phyloP scores from a whole-genome alignment of 2,329 filamentous ascomycete genomes.

The Pseudopithomyces maydicus region DNA sequence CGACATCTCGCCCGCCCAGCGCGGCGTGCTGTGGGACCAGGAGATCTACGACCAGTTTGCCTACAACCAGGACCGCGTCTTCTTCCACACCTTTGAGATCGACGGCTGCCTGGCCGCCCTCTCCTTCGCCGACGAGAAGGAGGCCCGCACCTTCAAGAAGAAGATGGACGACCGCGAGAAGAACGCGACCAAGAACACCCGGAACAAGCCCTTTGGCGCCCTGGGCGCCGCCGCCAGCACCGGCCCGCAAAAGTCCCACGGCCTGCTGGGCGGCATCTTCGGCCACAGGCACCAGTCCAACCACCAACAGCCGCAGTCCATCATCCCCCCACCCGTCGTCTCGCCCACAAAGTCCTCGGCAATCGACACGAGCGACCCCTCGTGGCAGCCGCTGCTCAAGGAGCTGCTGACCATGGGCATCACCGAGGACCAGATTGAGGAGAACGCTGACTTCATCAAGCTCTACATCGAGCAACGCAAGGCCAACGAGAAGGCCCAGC shows the following conservation, averaged over 20 bases:
- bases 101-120: slow-evolving; percentile 89
- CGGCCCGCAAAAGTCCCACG: slow-evolving; percentile 45
- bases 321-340: slow-evolving; percentile 54
- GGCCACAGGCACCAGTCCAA: slow-evolving; percentile 54
- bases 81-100: slow-evolving; percentile 97
- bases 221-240: slow-evolving; percentile 30
- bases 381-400: slow-evolving; percentile 64
- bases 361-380: slow-evolving; percentile 66
- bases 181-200: slow-evolving; percentile 88
- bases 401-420: slow-evolving; percentile 69
- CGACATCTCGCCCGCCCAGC: slow-evolving; percentile 70
- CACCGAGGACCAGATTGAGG: slow-evolving; percentile 69
- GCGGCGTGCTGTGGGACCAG: slow-evolving; percentile 58
- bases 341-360: slow-evolving; percentile 50
- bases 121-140: slow-evolving; percentile 95
- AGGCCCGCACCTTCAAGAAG: slow-evolving; percentile 95
- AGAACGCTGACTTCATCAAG: slow-evolving; percentile 72
- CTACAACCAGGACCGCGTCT: slow-evolving; percentile 96
- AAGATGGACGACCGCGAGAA: slow-evolving; percentile 97
- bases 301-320: slow-evolving; percentile 52
- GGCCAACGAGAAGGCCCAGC: slow-evolving; percentile 53
- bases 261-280: slow-evolving; percentile 59
- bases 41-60: slow-evolving; percentile 94
- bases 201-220: slow-evolving; percentile 72
- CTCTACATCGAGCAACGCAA: slow-evolving; percentile 69